These are phyloP conservation scores for Rugosomyces carneus DNA, from an alignment of 1,284 basidiomycete genomes.

Conservation along the genomic window DNA sequence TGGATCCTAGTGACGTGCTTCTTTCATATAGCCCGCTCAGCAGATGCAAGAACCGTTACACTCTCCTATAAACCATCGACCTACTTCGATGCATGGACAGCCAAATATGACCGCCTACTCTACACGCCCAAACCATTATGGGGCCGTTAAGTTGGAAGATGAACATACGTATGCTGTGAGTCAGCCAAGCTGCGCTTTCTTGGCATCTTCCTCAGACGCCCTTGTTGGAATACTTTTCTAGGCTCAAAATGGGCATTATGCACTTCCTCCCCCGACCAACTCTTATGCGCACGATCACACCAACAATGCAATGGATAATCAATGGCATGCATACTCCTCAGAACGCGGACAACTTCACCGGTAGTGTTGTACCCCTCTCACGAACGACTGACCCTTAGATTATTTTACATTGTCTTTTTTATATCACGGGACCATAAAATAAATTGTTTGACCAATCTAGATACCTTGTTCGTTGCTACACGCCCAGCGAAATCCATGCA, in stretches of 20 bases:
- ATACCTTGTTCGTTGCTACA: neutral
- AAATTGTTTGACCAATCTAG: neutral
- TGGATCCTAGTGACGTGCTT: constrained; percentile 47
- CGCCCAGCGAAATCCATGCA: neutral
- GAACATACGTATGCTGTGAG: constrained; percentile 55
- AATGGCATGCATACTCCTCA: constrained; percentile 57
- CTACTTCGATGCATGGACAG: constrained; percentile 32
- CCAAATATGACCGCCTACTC: constrained; percentile 31
- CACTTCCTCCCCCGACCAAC: constrained; percentile 26
- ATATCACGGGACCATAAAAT: neutral
- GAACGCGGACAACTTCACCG: constrained; percentile 55
- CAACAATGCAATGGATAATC: constrained; percentile 39
- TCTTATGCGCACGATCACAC: constrained; percentile 39
- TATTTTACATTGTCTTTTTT: constrained; percentile 17
- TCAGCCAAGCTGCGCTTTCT: constrained; percentile 8
- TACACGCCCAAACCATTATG: constrained; percentile 35
- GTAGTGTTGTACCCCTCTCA: constrained; percentile 21
- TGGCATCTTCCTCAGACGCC: constrained; percentile 1
- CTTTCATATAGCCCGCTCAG: constrained; percentile 51
- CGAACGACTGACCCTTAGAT: constrained; percentile 10
- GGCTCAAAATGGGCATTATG: constrained; percentile 28
- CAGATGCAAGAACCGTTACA: constrained; percentile 49
- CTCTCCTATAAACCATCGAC: constrained; percentile 40
- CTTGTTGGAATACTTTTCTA: constrained; percentile 20
- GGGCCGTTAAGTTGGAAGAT: constrained; percentile 58